Conservation (phyloP, 2,329 filamentous ascomycete species). For the Boeremia lycopersici region DNA sequence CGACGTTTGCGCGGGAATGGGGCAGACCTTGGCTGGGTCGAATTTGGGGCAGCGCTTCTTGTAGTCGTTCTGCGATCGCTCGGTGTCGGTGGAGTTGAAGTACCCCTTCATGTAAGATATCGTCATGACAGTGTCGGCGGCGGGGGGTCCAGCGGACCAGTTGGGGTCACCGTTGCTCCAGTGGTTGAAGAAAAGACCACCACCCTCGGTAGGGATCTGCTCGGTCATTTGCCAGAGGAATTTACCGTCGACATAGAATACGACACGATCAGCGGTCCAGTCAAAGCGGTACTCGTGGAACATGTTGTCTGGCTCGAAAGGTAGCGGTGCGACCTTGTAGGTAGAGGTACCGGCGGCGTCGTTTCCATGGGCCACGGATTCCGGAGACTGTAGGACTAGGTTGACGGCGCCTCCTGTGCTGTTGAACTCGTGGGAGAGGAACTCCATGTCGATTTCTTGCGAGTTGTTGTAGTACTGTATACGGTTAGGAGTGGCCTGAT, state of each 20-base stretch:
- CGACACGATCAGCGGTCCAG: constrained; percentile 66
- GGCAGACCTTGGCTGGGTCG: constrained; percentile 39
- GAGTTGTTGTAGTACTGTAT: constrained; percentile 76
- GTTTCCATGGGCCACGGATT: constrained; percentile 64
- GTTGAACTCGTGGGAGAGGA: constrained; percentile 71
- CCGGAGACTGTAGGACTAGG: constrained; percentile 73
- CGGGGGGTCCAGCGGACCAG: constrained; percentile 76
- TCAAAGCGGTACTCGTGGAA: constrained; percentile 85
- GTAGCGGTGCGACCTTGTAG: constrained; percentile 64
- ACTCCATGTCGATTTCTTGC: constrained; percentile 82
- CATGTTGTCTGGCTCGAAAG: constrained; percentile 67
- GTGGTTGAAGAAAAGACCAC: constrained; percentile 74
- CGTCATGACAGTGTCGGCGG: constrained; percentile 64
- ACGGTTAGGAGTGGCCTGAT: constrained; percentile 14
- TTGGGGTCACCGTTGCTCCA: constrained; percentile 75
- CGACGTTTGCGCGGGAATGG: constrained; percentile 41
- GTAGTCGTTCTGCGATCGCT: constrained; percentile 37
- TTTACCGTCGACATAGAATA: constrained; percentile 71
- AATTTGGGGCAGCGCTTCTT: constrained; percentile 38
- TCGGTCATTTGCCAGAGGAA: constrained; percentile 62
- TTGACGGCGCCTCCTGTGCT: constrained; percentile 67
- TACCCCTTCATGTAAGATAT: constrained; percentile 78
- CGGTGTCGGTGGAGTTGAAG: constrained; percentile 69
- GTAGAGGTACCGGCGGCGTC: constrained; percentile 66
- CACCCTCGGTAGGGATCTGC: constrained; percentile 64